Evolutionary conservation across 257 asterid genomes (phyloP), one percentile per base, ranked within the genome.

Genomic region (Salvia miltiorrhiza): DNA sequence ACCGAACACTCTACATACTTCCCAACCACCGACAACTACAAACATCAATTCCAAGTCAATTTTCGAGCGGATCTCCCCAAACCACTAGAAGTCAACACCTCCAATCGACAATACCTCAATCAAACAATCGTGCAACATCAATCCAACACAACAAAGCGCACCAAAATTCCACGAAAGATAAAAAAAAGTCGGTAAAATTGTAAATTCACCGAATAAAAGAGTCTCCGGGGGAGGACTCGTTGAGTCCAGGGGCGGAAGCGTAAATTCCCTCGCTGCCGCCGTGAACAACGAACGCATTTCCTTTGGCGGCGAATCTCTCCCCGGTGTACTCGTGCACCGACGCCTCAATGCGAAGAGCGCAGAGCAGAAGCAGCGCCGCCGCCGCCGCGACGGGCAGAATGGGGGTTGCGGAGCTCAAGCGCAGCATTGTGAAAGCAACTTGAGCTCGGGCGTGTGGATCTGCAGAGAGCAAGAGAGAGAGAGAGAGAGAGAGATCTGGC

Each of bases 211-310:
- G 86, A 64, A 94, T 86, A 71, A 83, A 91, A 41, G 99, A 87
- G 84, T 85, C 85, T 65, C 80, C 83, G 11, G 83, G 79, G n/a
- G 88, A 78, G 11, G 95, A 89, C 41, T 87, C 85, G 70, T 82
- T 86, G 76, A 69, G 83, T 3, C 65, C 82, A 72, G 86, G 84
- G 61, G 76, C 47, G 60, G 96, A 91, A 76, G 96, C 81, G 88
- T 91, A 87, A 45, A 91, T 86, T 32, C 99, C 99, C 75, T 94
- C 99, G 70, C 97, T 94, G 5, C 97, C 99, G 21, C 95, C 99
- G 35, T 94, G 95, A 68, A 91, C 86, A 5, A 94, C 89, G 82
- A 86, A 89, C 1, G 99, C 94, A 83, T 94, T 94, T 59, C 97
- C 96, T 73, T 87, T 91, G 57, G 75, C 75, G 62, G 76, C 75